A percentile compares a stretch with the other conserved stretches of the same genome.
These are phyloP conservation scores for Xylariaceae sp. DNA, from an alignment of 2,329 filamentous ascomycete genomes.

Conservation along the genomic window DNA sequence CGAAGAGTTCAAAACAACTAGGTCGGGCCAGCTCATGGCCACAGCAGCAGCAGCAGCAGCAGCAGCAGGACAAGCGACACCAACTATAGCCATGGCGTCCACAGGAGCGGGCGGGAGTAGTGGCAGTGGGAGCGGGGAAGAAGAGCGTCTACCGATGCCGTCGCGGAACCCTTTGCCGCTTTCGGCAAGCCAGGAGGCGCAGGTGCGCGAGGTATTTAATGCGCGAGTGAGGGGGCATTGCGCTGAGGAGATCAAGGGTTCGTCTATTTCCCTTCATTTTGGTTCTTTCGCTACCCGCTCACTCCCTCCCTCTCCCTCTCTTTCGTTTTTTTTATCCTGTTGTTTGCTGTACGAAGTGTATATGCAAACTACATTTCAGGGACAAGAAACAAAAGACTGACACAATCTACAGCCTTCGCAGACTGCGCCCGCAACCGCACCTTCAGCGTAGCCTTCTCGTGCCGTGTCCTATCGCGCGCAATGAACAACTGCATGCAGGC, in stretches of 20 bases:
- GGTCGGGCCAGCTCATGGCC: slow-evolving; percentile 15
- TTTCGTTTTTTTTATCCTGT: not conserved
- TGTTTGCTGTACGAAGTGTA: not conserved
- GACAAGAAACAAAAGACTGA: not conserved
- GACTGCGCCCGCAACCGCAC: slow-evolving; percentile 82
- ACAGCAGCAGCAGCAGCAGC: not conserved
- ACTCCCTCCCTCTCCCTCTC: not conserved
- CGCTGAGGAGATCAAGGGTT: slow-evolving; percentile 71
- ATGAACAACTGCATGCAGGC: slow-evolving; percentile 95
- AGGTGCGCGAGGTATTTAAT: slow-evolving; percentile 39
- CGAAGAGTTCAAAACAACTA: not conserved
- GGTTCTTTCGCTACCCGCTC: not conserved
- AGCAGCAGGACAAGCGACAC: slow-evolving; percentile 20
- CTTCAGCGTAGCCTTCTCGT: slow-evolving; percentile 80
- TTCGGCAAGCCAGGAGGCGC: slow-evolving; percentile 37
- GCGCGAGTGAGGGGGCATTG: slow-evolving; percentile 67
- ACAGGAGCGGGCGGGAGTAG: slow-evolving; percentile 21
- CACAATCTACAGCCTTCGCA: slow-evolving; percentile 65
- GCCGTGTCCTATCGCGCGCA: slow-evolving; percentile 67
- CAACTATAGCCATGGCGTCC: slow-evolving; percentile 35
- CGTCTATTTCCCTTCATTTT: not conserved
- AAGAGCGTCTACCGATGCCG: slow-evolving; percentile 41
- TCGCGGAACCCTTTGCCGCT: slow-evolving; percentile 77
- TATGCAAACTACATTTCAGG: not conserved
- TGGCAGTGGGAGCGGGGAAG: slow-evolving; percentile 7